Evolutionary conservation across 2,329 filamentous ascomycete genomes (phyloP).

Genomic region (Fusarium penzigii): DNA sequence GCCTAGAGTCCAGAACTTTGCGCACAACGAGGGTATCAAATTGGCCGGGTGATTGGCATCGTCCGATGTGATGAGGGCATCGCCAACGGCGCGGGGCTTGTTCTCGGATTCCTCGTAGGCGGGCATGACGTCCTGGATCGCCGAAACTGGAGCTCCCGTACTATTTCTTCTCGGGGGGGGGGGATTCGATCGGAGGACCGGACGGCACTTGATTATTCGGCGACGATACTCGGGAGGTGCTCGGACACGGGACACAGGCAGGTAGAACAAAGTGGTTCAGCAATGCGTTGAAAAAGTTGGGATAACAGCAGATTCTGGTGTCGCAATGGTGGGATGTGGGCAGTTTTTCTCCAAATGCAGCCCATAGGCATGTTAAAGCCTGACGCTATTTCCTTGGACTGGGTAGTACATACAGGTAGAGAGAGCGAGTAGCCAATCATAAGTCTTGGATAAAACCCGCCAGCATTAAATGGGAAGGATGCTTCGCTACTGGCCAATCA

Average conservation of each 20-base stretch:
- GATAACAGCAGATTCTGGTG: slow-evolving; percentile 8
- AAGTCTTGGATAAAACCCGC: background rate
- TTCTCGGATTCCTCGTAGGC: slow-evolving; percentile 18
- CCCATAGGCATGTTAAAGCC: slow-evolving; percentile 15
- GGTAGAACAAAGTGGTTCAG: slow-evolving; percentile 7
- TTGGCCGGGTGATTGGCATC: slow-evolving; percentile 91
- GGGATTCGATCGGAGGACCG: slow-evolving; percentile 11
- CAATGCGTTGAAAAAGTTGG: slow-evolving; percentile 3
- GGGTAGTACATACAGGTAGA: background rate
- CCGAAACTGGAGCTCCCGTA: slow-evolving; percentile 2
- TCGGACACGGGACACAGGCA: slow-evolving; percentile 3
- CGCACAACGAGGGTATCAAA: slow-evolving; percentile 88
- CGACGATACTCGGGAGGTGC: background rate
- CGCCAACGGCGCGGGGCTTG: slow-evolving; percentile 15
- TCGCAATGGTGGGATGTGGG: slow-evolving; percentile 10
- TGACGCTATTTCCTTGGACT: slow-evolving; percentile 8
- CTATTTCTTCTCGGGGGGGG: background rate
- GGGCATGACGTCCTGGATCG: slow-evolving; percentile 6
- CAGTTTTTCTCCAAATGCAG: slow-evolving; percentile 17
- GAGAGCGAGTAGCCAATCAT: background rate
- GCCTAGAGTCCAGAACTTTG: slow-evolving; percentile 91
- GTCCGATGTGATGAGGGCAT: slow-evolving; percentile 55
- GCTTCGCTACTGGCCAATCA: background rate
- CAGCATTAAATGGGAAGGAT: background rate
- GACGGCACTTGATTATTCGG: slow-evolving; percentile 3